A percentile compares a stretch with the other conserved stretches of the same genome.
Conservation (phyloP, 2,329 filamentous ascomycete genomes). For the Sporothrix brunneoviolacea region DNA sequence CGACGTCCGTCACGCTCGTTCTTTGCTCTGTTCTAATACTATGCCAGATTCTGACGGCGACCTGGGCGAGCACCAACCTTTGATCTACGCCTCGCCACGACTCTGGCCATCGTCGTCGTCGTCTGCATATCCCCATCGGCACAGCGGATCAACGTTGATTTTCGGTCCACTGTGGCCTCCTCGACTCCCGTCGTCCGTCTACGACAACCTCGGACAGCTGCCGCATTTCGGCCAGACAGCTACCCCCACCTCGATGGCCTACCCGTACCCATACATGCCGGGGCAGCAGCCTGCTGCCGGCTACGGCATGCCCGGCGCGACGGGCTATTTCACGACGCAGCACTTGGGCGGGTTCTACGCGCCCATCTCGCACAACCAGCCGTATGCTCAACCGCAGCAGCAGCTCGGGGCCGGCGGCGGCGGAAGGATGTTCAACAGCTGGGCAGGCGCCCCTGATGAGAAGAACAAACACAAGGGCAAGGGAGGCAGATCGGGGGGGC, state of each 20-base stretch:
- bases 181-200: too few species aligned
- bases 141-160: too few species aligned
- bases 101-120: too few species aligned
- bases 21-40: too few species aligned
- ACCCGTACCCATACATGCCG: neutral
- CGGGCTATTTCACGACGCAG: slow-evolving; percentile 8
- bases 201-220: too few species aligned
- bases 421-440: slow-evolving; percentile 7
- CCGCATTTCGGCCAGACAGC: too few species aligned
- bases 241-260: neutral
- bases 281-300: neutral
- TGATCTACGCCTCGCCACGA: too few species aligned
- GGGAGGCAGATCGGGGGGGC: neutral
- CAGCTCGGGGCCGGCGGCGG: neutral
- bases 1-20: too few species aligned
- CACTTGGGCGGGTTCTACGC: slow-evolving; percentile 10
- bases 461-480: neutral
- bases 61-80: too few species aligned
- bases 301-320: neutral
- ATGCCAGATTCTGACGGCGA: too few species aligned
- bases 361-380: slow-evolving; percentile 1
- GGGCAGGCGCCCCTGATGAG: slow-evolving; percentile 5
- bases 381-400: neutral
- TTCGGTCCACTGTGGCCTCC: too few species aligned
- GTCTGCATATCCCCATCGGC: too few species aligned